These are phyloP conservation scores for Trichoderma sp. DNA, from an alignment of 2,329 filamentous ascomycete genomes.

Conservation along the genomic window DNA sequence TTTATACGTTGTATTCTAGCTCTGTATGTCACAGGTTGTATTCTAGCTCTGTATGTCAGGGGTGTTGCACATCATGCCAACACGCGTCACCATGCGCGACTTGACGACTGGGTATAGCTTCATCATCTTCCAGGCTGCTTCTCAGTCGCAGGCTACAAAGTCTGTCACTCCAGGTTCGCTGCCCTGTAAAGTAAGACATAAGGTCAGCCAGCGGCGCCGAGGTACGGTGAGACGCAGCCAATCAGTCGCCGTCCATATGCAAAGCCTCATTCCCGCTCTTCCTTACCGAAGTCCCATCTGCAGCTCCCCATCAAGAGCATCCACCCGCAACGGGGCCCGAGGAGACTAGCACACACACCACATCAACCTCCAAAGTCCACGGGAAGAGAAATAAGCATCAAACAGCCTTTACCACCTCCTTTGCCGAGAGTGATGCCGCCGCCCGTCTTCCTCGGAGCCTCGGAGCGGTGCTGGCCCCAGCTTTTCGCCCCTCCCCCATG, in stretches of 20 bases:
- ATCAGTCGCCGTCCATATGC: slow-evolving; percentile 8
- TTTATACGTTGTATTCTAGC: too few species aligned
- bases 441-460: neutral
- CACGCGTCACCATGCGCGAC: too few species aligned
- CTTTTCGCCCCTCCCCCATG: neutral
- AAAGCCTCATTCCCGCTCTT: slow-evolving; percentile 7
- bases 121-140: too few species aligned
- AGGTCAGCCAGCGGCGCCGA: neutral
- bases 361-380: neutral
- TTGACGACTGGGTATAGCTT: too few species aligned
- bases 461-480: slow-evolving; percentile 10
- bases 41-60: too few species aligned
- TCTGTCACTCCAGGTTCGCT: neutral
- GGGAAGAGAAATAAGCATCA: neutral
- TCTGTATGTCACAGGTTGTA: too few species aligned
- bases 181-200: neutral
- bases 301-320: neutral
- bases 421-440: slow-evolving; percentile 22
- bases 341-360: neutral
- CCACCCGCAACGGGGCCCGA: neutral
- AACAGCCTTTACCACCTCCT: neutral
- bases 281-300: slow-evolving; percentile 10
- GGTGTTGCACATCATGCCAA: too few species aligned
- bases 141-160: too few species aligned
- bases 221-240: slow-evolving; percentile 5